Conservation (phyloP, 106 monocot species). For the Amphibolis antarctica region DNA sequence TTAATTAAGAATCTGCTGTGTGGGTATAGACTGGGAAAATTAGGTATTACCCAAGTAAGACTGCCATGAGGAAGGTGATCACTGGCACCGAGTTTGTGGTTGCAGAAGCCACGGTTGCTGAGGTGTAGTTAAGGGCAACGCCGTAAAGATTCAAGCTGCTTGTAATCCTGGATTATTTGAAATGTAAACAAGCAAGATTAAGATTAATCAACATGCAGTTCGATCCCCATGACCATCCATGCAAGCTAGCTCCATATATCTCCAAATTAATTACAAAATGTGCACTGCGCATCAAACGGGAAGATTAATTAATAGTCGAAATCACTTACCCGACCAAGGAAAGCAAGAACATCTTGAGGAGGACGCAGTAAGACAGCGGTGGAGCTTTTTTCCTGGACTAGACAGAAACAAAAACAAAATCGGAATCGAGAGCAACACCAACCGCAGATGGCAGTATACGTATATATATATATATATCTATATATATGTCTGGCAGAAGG, state of each 20-base stretch:
- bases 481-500: neutral
- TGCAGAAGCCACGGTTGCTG: constrained; percentile 16
- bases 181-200: neutral
- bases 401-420: neutral
- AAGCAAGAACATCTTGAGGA: constrained; percentile 15
- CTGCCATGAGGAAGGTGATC: constrained; percentile 13
- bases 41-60: constrained; percentile 6
- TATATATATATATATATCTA: neutral
- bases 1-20: neutral
- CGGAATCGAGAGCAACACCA: neutral
- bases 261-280: neutral
- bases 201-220: no score
- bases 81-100: constrained; percentile 13
- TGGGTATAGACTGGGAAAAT: neutral
- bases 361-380: neutral
- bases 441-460: neutral
- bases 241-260: no score
- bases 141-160: constrained; percentile 9
- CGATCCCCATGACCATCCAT: no score
- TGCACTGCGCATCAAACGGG: neutral
- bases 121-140: constrained; percentile 13
- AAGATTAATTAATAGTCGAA: neutral
- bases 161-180: constrained; percentile 7
- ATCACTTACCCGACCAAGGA: constrained; percentile 8
- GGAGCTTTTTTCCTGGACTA: constrained; percentile 9